Base-by-base conservation (phyloP, 768 basidiomycete species). In the Coprinopsis sp. region DNA sequence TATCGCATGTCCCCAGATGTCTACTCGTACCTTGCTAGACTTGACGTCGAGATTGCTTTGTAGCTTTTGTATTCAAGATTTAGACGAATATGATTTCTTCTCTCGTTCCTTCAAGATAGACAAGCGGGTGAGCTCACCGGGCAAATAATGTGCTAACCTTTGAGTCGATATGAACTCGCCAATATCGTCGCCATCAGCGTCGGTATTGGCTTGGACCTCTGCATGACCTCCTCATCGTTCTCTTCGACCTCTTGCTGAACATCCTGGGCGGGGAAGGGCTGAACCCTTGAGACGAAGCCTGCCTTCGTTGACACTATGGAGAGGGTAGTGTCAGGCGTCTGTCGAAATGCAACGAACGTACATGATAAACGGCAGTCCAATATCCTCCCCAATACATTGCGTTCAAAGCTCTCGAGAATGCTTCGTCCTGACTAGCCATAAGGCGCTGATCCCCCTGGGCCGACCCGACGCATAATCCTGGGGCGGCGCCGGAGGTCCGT, bases 1-100 rank as follows among this genome's bases (percentile, higher is more conserved):
- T 94, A 93, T 63, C 78, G 91, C 50, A 84, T 96, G 81, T 87
- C 87, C 25, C 82, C 87, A 18, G 91, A 95, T 60, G 84, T 92
- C 50, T 92, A 94, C 67, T 85, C 85, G 25, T 90, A 93, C 63
- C 71, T 95, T 45, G 87, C 89, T 11, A 72, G 89, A 48, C 59
- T 91, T 52, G 91, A 93, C 54, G 90, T 93, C 1, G 89, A 90
- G 65, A 87, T 90, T 54, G 84, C 87, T 18, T 70, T 90, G 57
- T 89, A 59, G 69, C 28, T 37, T 30, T 33, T 37, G 23, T 38
- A 22, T 24, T 44, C n/a, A n/a, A n/a, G n/a, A n/a, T n/a, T n/a
- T n/a, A n/a, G n/a, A n/a, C n/a, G n/a, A n/a, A n/a, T n/a, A n/a
- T n/a, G n/a, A n/a, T n/a, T n/a, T n/a, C n/a, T n/a, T n/a, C n/a